Base-by-base conservation (phyloP, 2,329 filamentous ascomycete genomes). In the Macrophomina tecta region DNA sequence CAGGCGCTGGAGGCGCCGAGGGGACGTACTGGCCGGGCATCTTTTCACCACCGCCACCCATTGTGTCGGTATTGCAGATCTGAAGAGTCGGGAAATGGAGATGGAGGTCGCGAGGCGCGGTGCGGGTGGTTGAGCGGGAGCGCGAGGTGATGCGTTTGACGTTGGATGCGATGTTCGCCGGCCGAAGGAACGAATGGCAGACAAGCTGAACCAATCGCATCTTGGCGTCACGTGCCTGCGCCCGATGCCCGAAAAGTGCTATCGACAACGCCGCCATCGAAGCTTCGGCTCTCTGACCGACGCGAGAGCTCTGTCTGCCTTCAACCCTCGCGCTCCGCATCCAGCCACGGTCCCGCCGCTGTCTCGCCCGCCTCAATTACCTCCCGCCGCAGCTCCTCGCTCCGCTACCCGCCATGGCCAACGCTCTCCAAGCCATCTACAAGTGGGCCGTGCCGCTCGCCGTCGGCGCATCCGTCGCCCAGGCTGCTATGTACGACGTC, bases 401-500 rank as follows among this genome's bases (percentile, higher is more conserved):
- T 23, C 9, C 55, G 1, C 6, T 16, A 6, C 48, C 34, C 65
- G 18, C 65, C 51, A 64, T 63, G 51, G 60, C 60, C 36, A 64
- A 67, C 48, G 60, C 65, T 5, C 58, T 67, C 70, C 84, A 86
- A 76, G 80, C 82, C 55, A 85, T 93, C 71, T 92, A 90, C 82
- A 85, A 85, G 73, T 85, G 85, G 78, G 91, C 91, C 70, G 82
- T 97, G 64, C 94, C 94, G 55, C 85, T 87, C 67, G 88, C 91
- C 68, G 80, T 91, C 72, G 92, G 86, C 73, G 83, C 88, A 72
- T 86, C 87, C 66, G 75, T 94, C 68, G 83, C 87, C 71, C 90
- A 93, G 80, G 87, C 92, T 71, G 92, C 93, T 68, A 88, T 99
- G 70, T 99, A 97, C 89, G 95, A 99, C 81, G 95, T 99, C 78